Conservation (phyloP, 345 rosid genomes). For the Citrus australasica region DNA sequence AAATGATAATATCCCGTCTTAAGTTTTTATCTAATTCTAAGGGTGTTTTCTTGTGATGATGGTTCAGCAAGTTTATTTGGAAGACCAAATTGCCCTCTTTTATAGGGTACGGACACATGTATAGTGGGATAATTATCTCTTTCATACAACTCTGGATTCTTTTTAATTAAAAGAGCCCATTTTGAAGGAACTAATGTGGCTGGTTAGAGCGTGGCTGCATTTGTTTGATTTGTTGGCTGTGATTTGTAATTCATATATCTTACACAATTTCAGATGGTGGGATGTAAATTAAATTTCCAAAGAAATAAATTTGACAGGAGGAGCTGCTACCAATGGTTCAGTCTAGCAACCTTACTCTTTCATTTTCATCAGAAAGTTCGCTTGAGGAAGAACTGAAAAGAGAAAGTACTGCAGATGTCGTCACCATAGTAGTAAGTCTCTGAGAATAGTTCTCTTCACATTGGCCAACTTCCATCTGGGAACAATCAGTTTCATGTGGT, state of each 20-base stretch:
- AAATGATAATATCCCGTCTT: too few species aligned
- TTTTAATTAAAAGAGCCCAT: not conserved
- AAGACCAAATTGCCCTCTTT: not conserved
- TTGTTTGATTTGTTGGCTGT: not conserved
- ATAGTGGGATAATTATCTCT: not conserved
- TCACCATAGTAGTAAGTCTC: slow-evolving; percentile 70
- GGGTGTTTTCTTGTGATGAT: not conserved
- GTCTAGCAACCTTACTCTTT: slow-evolving; percentile 73
- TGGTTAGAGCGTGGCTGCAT: not conserved
- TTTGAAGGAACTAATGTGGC: not conserved
- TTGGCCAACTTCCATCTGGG: slow-evolving; percentile 10
- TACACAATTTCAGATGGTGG: not conserved
- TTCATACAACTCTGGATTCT: not conserved
- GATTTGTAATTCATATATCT: not conserved
- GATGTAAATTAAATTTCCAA: not conserved
- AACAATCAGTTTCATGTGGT: slow-evolving; percentile 1
- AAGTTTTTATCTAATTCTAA: not conserved
- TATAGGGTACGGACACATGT: not conserved
- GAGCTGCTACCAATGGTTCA: slow-evolving; percentile 66
- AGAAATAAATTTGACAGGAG: slow-evolving; percentile 44
- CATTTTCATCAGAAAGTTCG: slow-evolving; percentile 96
- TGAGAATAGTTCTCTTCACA: not conserved
- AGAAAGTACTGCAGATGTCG: slow-evolving; percentile 87
- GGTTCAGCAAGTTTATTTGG: not conserved
- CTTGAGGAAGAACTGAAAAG: slow-evolving; percentile 96